Base-by-base conservation (phyloP, 2,329 filamentous ascomycete species). In the Blumeriella jaapii region DNA sequence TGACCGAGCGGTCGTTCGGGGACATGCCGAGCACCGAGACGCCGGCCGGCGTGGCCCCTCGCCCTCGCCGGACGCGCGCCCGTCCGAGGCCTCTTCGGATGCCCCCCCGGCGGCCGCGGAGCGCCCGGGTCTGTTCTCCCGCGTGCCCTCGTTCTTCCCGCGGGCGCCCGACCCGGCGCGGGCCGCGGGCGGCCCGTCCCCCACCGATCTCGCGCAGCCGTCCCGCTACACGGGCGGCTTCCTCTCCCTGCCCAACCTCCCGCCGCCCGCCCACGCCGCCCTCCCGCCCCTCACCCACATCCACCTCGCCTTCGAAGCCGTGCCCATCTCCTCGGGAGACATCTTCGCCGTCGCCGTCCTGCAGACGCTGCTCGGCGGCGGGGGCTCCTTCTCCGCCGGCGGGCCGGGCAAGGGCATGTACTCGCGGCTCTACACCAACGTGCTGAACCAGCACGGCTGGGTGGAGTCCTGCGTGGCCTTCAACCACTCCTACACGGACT, bases 361-460 rank as follows among this genome's bases (percentile, higher is more conserved):
- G 1, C 93, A 96, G 61, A 96, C 86, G 1, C 79, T 98, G 7
- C 82, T 98, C 20, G 91, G 91, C 39, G 91, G 91, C 30, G 91
- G 91, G 31, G 91, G 91, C 15, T 95, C 87, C 37, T 98, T 98
- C 65, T 93, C 84, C 11, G 91, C 91, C 35, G 91, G 91, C 51
- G 91, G 91, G 0, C 91, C 91, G 4, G 91, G 91, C 34, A 98
- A 98, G 66, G 91, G 91, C 58, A 98, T 98, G 91, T 96, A 96
- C 68, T 93, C 84, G 23, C 81, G 91, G 9, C 74, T 98, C 6
- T 98, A 95, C 68, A 96, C 87, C 45, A 94, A 95, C 57, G 89
- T 96, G 0, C 73, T 98, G 33, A 98, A 98, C 65, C 87, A 96
- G 62, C 79, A 94, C 62, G 85, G 82, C 49, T 98, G 89, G 89